Percentiles rank a stretch among this genome's conserved stretches.
phyloP scores from a whole-genome alignment of 164 flowering plant species.

The Brasenia schreberi region DNA sequence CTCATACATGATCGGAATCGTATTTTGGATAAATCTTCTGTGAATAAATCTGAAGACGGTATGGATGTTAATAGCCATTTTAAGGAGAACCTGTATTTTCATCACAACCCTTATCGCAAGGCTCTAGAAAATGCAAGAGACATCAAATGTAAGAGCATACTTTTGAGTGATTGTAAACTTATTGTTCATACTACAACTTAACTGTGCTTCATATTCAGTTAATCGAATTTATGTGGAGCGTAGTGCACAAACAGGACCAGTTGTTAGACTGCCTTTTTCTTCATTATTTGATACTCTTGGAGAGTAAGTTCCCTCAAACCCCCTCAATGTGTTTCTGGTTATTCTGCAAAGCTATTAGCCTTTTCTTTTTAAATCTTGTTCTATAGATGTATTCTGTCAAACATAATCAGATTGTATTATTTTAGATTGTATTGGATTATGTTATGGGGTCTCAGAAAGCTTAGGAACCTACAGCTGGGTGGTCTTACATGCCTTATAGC shows the following conservation, averaged over 20 bases:
- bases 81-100: constrained; percentile 37
- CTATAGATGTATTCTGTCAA: not conserved
- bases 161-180: not conserved
- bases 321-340: not conserved
- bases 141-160: constrained; percentile 56
- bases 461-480: not conserved
- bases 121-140: constrained; percentile 78
- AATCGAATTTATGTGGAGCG: constrained; percentile 77
- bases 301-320: constrained; percentile 35
- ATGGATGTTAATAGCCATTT: constrained; percentile 30
- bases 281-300: constrained; percentile 88
- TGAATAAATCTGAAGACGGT: constrained; percentile 25
- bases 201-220: constrained; percentile 30
- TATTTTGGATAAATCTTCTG: constrained; percentile 22
- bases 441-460: not conserved
- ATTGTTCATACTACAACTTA: not conserved
- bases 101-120: constrained; percentile 63
- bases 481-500: no score
- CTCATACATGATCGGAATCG: constrained; percentile 72
- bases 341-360: not conserved
- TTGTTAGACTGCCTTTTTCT: constrained; percentile 80
- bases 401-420: no score
- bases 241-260: constrained; percentile 56
- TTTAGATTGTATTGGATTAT: not conserved
- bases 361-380: not conserved